phyloP scores from a whole-genome alignment of 345 rosid genomes.

The Salix exigua region DNA sequence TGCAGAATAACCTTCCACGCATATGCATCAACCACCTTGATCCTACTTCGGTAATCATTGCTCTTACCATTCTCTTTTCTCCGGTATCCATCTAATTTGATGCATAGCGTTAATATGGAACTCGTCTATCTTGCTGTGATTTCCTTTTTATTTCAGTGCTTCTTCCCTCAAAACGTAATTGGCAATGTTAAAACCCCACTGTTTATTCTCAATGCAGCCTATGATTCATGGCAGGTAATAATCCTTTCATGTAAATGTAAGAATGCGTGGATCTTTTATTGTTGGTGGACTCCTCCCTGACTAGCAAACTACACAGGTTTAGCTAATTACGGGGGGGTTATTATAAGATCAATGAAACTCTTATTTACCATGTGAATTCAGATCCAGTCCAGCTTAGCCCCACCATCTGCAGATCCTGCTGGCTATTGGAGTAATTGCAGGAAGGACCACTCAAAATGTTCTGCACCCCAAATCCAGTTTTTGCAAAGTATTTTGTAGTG shows the following conservation, averaged over 20 bases:
- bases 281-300: background rate
- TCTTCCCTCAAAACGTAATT: conserved; percentile 97
- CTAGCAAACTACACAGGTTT: background rate
- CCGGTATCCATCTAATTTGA: background rate
- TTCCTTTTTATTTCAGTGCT: conserved; percentile 51
- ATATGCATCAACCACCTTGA: conserved; percentile 73
- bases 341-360: background rate
- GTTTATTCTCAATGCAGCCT: conserved; percentile 82
- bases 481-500: conserved; percentile 58
- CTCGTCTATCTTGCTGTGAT: background rate
- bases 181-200: conserved; percentile 65
- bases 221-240: conserved; percentile 98
- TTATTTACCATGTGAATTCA: conserved; percentile 23
- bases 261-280: background rate
- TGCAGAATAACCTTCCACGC: conserved; percentile 55
- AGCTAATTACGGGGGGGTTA: background rate
- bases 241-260: background rate
- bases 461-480: conserved; percentile 58
- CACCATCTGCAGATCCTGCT: conserved; percentile 78
- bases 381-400: conserved; percentile 93
- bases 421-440: conserved; percentile 87
- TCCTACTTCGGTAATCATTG: conserved; percentile 64
- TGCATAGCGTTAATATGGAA: background rate
- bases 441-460: conserved; percentile 66
- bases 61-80: background rate